Base-by-base conservation (phyloP, 306 rosid genomes). In the Prinsepia uniflora region DNA sequence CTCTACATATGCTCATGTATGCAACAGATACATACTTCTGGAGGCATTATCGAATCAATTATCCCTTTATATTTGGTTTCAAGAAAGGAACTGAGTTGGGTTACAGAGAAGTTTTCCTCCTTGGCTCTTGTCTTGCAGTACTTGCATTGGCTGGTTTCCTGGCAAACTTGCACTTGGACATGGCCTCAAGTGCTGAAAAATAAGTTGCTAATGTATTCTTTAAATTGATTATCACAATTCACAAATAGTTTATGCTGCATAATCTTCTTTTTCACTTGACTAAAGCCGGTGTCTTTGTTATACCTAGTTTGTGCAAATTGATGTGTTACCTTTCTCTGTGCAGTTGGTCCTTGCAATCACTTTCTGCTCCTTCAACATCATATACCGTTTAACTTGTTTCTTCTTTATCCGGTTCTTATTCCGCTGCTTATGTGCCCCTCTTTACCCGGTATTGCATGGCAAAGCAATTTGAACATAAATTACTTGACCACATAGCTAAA, bases 61-160 rank as follows among this genome's bases (percentile, higher is more conserved):
- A 89, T 78, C 88, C 86, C 22, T 92, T 85, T 87, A 75, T 92
- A 73, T 92, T 92, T 63, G 90, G 93, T 72, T 81, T 86, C 78
- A 85, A 75, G 79, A 79, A 84, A 70, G 96, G 96, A 81, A 82
- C 91, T 54, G 90, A 84, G 76, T 80, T 89, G 75, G 81, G 88
- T 30, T 73, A 84, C 45, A 55, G 69, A 66, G 89, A 87, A 42
- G 75, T 85, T 63, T 84, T 85, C 72, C 90, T 91, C 60, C 86
- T 91, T 39, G 65, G 87, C 75, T 56, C 91, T 64, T 93, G 91
- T 67, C 88, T 87, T 68, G 87, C 88, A 19, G 91, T 84, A 53
- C 83, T 89, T 65, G 91, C 83, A 71, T 78, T 79, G 62, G 79
- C 84, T 11, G 83, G 87, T 79, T 85, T 87, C 86, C 57, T 82